Base-by-base conservation (phyloP, 805 yeast genomes). In the Kluyveromyces starmeri region DNA sequence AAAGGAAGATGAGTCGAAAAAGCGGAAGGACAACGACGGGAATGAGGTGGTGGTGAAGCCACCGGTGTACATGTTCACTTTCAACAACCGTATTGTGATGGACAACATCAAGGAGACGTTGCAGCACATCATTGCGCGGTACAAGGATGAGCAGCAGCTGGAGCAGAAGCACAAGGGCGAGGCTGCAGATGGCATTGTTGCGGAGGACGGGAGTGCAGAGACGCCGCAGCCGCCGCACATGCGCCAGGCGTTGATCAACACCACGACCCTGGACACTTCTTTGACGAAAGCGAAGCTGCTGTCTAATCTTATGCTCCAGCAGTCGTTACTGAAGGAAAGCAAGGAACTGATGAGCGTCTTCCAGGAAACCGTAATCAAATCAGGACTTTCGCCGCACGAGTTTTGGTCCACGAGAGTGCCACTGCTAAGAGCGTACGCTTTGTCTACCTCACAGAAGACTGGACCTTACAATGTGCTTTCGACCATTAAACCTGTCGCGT, bases 391-490 rank as follows among this genome's bases (percentile, higher is more conserved):
- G 4, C 83, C 94, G 0, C 73, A 72, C 25, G 85, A 86, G 47
- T 88, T 88, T 57, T 88, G 96, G 96, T 67, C 76, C 1, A 78
- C 88, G 5, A 64, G 96, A 43, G 64, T 86, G 8, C 83, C 84
- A 47, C 67, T 81, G 17, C 59, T 92, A 36, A 64, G 97, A 35
- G 85, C 96, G 0, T 84, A 73, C 61, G 96, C 96, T 1, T 70
- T 92, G 43, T 73, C 89, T 7, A 71, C 75, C 12, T 73, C 85
- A 14, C 98, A 92, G 52, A 82, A 83, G 44, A 68, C 80, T 32
- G 98, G 98, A 0, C 92, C 95, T 0, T 92, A 88, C 55, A 92
- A 92, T 51, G 97, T 92, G 0, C 62, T 92, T 35, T 81, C 95
- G 28, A 85, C 97, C 0, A 89, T 92, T 43, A 84, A 83, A 50